These are phyloP conservation scores for Diddensiella caesifluorescens DNA, from an alignment of 805 yeast species.

Conservation along the genomic window DNA sequence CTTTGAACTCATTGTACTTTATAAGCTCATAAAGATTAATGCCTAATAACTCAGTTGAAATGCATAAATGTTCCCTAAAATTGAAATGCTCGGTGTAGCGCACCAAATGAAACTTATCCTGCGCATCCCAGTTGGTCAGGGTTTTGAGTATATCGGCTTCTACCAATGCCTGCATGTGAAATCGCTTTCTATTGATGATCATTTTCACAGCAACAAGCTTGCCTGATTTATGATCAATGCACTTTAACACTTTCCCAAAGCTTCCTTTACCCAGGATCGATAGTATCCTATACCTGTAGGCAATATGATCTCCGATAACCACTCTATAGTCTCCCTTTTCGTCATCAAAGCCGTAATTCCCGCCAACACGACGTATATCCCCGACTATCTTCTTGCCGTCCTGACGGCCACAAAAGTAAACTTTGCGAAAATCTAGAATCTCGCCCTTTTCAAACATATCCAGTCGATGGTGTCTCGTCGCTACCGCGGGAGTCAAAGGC, in stretches of 20 bases:
- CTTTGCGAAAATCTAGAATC: constrained; percentile 42
- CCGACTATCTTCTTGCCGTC: constrained; percentile 22
- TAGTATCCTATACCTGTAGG: constrained; percentile 63
- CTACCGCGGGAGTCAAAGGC: constrained; percentile 22
- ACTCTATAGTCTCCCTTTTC: constrained; percentile 54
- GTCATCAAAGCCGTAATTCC: constrained; percentile 72
- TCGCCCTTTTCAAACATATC: constrained; percentile 60
- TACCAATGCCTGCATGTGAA: constrained; percentile 71
- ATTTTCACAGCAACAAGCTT: constrained; percentile 67
- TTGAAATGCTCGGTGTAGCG: constrained; percentile 63
- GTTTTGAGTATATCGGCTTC: constrained; percentile 65
- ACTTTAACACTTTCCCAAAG: constrained; percentile 71
- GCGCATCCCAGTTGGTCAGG: constrained; percentile 35
- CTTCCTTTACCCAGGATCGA: constrained; percentile 68
- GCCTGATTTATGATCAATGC: constrained; percentile 59
- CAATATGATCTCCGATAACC: constrained; percentile 61
- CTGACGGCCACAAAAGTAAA: constrained; percentile 48
- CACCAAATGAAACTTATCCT: constrained; percentile 39
- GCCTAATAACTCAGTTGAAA: constrained; percentile 66
- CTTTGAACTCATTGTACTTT: constrained; percentile 34
- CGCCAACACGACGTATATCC: constrained; percentile 23
- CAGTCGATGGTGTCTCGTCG: constrained; percentile 26
- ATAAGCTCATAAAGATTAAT: constrained; percentile 57
- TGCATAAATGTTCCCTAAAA: constrained; percentile 79
- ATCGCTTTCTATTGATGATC: constrained; percentile 64